phyloP scores from a whole-genome alignment of 805 yeast genomes.

The Candida coleopterorum region DNA sequence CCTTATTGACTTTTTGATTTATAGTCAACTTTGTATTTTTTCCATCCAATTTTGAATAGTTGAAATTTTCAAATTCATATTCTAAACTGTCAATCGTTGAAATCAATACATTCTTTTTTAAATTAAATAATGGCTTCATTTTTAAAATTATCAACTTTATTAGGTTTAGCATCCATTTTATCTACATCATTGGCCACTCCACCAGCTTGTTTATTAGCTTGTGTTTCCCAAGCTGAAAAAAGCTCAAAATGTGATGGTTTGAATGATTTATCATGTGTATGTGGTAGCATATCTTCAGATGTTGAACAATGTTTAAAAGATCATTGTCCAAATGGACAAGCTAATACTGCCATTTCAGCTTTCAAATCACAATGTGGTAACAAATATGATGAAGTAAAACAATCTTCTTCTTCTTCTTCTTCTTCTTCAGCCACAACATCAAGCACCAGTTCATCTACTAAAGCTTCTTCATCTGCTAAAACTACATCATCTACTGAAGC shows the following conservation, averaged over 20 bases:
- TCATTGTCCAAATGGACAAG: constrained; percentile 63
- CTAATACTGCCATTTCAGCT: constrained; percentile 54
- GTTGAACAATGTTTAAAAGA: constrained; percentile 59
- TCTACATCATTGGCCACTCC: constrained; percentile 62
- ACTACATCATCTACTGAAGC: constrained; percentile 15
- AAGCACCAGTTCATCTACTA: constrained; percentile 15
- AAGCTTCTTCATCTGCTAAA: constrained; percentile 17
- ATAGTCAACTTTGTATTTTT: no score
- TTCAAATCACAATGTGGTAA: constrained; percentile 52
- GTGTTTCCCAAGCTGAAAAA: constrained; percentile 69
- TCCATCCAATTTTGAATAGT: no score
- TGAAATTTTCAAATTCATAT: no score
- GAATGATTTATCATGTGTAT: constrained; percentile 65
- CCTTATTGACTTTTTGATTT: no score
- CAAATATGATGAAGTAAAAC: constrained; percentile 23
- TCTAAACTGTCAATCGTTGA: neutral
- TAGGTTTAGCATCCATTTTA: constrained; percentile 36
- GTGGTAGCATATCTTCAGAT: constrained; percentile 49
- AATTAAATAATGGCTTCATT: constrained; percentile 9
- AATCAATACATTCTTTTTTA: neutral
- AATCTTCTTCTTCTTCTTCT: constrained; percentile 22
- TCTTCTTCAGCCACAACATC: constrained; percentile 26
- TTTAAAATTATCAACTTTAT: constrained; percentile 18
- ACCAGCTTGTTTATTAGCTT: constrained; percentile 89
- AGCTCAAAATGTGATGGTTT: constrained; percentile 53